Evolutionary conservation across 768 basidiomycete species (phyloP).

Genomic region (Hebeloma cylindrosporum): DNA sequence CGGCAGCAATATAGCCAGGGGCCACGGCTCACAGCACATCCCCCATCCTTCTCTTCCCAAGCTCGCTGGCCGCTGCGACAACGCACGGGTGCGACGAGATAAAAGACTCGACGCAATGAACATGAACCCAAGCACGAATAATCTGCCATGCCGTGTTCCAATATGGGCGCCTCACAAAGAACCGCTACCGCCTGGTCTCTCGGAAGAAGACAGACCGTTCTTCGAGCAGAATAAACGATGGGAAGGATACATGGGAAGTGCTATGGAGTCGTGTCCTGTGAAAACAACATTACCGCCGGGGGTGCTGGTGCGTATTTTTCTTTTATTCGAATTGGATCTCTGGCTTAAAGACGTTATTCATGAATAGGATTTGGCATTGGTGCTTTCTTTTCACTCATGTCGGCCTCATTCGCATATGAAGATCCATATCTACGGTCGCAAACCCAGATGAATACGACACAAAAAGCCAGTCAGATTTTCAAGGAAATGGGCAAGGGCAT

Average conservation of each 20-base stretch:
- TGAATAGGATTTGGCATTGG: slow-evolving; percentile 83
- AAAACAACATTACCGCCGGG: slow-evolving; percentile 83
- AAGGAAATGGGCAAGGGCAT: slow-evolving; percentile 94
- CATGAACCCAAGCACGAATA: slow-evolving; percentile 32
- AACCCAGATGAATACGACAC: slow-evolving; percentile 57
- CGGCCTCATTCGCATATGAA: slow-evolving; percentile 91
- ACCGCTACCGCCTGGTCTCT: slow-evolving; percentile 80
- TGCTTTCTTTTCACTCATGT: slow-evolving; percentile 96
- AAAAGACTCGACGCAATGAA: too few species aligned
- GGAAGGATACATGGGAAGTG: slow-evolving; percentile 66
- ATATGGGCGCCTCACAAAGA: slow-evolving; percentile 85
- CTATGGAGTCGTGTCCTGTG: slow-evolving; percentile 83
- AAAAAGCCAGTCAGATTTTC: slow-evolving; percentile 84
- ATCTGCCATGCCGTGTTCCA: slow-evolving; percentile 58
- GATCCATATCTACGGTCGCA: slow-evolving; percentile 80
- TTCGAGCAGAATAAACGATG: slow-evolving; percentile 73
- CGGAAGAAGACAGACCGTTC: slow-evolving; percentile 74
- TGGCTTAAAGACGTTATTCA: background rate
- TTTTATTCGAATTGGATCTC: slow-evolving; percentile 1
- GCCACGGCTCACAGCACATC: background rate
- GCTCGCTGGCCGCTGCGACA: slow-evolving; percentile 14
- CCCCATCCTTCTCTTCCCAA: slow-evolving; percentile 6
- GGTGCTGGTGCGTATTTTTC: slow-evolving; percentile 63
- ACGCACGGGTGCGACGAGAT: slow-evolving; percentile 14
- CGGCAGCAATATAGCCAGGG: slow-evolving; percentile 9